A percentile compares a stretch with the other conserved stretches of the same genome.
phyloP scores from a whole-genome alignment of 225 moss, liverwort and hornwort species.

The Physcomitrium patens region DNA sequence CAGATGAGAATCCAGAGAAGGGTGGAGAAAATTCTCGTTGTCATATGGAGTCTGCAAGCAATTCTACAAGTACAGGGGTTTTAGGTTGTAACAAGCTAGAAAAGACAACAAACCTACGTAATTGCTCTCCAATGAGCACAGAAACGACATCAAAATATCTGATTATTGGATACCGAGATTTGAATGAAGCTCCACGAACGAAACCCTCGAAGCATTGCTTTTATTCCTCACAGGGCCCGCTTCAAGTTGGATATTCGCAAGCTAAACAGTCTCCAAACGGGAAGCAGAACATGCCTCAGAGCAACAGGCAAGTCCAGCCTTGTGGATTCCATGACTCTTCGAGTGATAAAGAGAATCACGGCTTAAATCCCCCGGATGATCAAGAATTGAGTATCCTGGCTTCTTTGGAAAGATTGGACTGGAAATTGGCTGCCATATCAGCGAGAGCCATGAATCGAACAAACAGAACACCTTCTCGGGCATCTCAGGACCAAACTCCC shows the following conservation, averaged over 20 bases:
- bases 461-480: conserved; percentile 34
- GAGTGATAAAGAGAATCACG: conserved; percentile 41
- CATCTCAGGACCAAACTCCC: conserved; percentile 51
- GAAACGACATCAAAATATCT: conserved; percentile 33
- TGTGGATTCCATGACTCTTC: conserved; percentile 22
- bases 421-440: conserved; percentile 63
- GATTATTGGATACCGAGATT: conserved; percentile 32
- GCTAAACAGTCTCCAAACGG: background rate
- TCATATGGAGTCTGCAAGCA: background rate
- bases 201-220: conserved; percentile 32
- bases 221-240: conserved; percentile 36
- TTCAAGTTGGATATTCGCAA: conserved; percentile 35
- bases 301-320: conserved; percentile 9
- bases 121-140: conserved; percentile 19
- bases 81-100: background rate
- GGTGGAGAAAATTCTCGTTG: background rate
- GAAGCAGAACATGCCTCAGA: conserved; percentile 11
- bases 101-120: conserved; percentile 2
- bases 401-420: conserved; percentile 62
- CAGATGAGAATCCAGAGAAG: conserved; percentile 1
- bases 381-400: conserved; percentile 63
- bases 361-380: conserved; percentile 32
- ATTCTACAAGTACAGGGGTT: background rate
- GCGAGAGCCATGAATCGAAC: conserved; percentile 39
- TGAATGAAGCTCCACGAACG: conserved; percentile 23